Conservation (phyloP, 345 rosid species). For the Arabidopsis suecica region DNA sequence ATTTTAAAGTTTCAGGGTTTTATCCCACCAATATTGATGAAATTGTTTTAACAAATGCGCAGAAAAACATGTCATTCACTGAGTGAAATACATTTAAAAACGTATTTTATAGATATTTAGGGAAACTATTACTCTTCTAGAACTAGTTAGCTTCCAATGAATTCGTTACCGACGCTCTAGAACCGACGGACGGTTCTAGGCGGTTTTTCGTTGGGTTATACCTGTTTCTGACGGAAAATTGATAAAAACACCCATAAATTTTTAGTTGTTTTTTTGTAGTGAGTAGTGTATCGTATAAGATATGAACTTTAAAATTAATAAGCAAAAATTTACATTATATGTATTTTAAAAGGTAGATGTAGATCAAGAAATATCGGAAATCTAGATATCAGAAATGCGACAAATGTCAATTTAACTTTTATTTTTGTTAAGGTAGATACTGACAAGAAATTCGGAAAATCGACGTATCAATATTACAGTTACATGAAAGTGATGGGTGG, state of each 20-base stretch:
- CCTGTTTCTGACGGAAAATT: too few relatives aligned
- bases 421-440: neutral
- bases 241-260: too few relatives aligned
- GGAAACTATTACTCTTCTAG: neutral
- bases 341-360: neutral
- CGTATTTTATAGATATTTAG: neutral
- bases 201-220: too few relatives aligned
- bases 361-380: neutral
- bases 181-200: too few relatives aligned
- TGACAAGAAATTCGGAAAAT: constrained; percentile 16
- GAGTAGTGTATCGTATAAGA: too few relatives aligned
- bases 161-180: too few relatives aligned
- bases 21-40: too few relatives aligned
- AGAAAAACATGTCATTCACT: too few relatives aligned
- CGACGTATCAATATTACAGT: constrained; percentile 26
- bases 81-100: neutral
- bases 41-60: too few relatives aligned
- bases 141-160: neutral
- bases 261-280: too few relatives aligned
- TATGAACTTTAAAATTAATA: neutral
- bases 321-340: neutral
- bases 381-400: constrained; percentile 12
- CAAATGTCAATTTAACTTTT: constrained; percentile 22
- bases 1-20: too few relatives aligned
- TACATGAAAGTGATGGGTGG: constrained; percentile 41